Base-by-base conservation (phyloP, 495 filamentous ascomycete species). In the Penicillium roqueforti region DNA sequence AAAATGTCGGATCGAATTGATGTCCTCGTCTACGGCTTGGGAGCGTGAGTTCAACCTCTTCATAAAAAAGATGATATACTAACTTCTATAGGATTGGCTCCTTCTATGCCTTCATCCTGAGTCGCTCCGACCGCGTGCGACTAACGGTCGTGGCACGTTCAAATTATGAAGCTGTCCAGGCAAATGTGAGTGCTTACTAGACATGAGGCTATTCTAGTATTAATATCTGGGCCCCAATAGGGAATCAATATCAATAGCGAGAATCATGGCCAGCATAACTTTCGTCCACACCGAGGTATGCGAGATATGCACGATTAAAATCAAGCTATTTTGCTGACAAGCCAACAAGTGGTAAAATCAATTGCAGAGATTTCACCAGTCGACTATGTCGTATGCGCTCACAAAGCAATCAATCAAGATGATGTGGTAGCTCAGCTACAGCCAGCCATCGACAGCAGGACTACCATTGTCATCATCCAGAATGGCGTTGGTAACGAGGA, bases 401-500 rank as follows among this genome's bases (percentile, higher is more conserved):
- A 79, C 55, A 81, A 81, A 56, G 79, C 79, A 10, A 69, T 80
- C 32, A 69, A 79, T 26, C 74, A 74, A 22, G 64, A 63, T 5
- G 53, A 61, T 0, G 69, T 72, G 0, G 63, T 67, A 4, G 47
- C 58, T 3, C 54, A 65, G 6, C 65, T 82, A n/a, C 57, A 60
- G 14, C 69, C 78, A 7, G 77, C 61, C 13, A 60, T 78, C 10
- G 60, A 64, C 1, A 57, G 54, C 3, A 47, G 54, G 2, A 71
- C 69, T 1, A 68, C 69, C 0, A 79, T 88, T 53, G 82, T 88
- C 18, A 69, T 88, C 29, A 83, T 87, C 46, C 85, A 88, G 55
- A 88, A 88, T 65, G 85, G 85, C 23, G 77, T 88, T 9, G 85
- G 85, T 23, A 83, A 87, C 23, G 85, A 88, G 53, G 78, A 78